Evolutionary conservation across 1,284 basidiomycete genomes (phyloP), one percentile per base, ranked within the genome.

Genomic region (Ceratobasidium sp.): DNA sequence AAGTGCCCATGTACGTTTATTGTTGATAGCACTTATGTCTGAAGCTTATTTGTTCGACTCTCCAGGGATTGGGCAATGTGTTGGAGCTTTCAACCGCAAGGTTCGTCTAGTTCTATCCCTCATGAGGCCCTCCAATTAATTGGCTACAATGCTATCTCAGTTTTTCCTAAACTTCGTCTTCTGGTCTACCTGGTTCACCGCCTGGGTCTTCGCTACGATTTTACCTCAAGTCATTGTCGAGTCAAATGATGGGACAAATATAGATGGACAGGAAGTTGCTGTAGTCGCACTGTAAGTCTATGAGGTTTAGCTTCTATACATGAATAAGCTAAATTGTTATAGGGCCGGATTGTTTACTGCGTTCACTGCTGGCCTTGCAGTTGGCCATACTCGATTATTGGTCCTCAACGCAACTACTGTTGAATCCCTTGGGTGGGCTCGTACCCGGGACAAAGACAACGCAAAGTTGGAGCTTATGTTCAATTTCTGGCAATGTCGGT

Each of bases 61-160:
- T 3, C 26, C 17, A 91, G 90, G 93, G 93, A 91, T 95, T 68
- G 93, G 93, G 38, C 92, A 94, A 80, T 95, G 94, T 81, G 93
- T 95, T 7, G 94, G 94, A 12, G 93, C 93, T 3, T 87, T 89
- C 64, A 96, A 96, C 83, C 91, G 94, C 81, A 94, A 93, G 85
- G 90, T 90, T 77, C 42, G 82, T 69, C 28, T 56, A 66, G 28
- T 44, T 64, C 10, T 12, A 38, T 40, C 40, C 17, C 20, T 62
- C 33, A 17, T 15, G 13, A 26, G 3, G 4, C 6, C 12, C 20
- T 17, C 15, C 6, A 9, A 44, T 10, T 50, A 38, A n/a, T 59
- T 17, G 38, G 52, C 12, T 46, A 77, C 26, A 73, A 54, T 7
- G 38, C 28, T 74, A 48, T 79, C 2, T n/a, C 81, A 92, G 88